Conservation (phyloP, 208 protist species). For the Wallacemonas sp. region DNA sequence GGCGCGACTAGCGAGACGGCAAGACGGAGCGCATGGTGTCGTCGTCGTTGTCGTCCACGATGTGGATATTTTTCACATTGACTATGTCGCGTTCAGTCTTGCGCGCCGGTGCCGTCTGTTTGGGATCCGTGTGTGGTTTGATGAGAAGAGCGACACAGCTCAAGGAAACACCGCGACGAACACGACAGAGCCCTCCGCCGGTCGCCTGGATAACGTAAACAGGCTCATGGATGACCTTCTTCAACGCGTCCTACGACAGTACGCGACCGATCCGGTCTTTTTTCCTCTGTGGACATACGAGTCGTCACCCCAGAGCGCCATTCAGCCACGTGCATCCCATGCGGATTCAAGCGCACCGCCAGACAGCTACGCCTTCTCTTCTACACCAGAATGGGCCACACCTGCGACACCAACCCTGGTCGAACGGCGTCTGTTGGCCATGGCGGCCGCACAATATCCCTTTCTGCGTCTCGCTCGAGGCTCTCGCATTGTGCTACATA, state of each 20-base stretch:
- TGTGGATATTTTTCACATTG: constrained; percentile 58
- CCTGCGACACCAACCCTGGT: constrained; percentile 26
- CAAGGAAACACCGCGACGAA: no score
- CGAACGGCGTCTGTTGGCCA: constrained; percentile 48
- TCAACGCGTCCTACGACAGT: constrained; percentile 23
- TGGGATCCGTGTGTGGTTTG: constrained; percentile 36
- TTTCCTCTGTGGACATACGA: constrained; percentile 60
- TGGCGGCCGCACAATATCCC: constrained; percentile 39
- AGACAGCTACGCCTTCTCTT: constrained; percentile 16
- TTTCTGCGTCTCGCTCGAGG: constrained; percentile 34
- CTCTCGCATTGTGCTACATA: constrained; percentile 26
- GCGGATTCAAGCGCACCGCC: neutral
- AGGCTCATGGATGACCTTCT: constrained; percentile 15
- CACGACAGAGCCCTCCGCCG: no score
- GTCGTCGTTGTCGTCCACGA: constrained; percentile 26
- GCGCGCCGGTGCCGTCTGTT: constrained; percentile 41
- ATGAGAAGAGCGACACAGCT: no score
- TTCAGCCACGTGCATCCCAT: neutral
- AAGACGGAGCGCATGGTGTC: neutral
- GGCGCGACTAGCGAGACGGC: constrained; percentile 4
- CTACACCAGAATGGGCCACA: constrained; percentile 13
- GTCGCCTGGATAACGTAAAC: no score
- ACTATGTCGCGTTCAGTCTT: constrained; percentile 36
- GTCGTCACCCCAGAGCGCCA: neutral
- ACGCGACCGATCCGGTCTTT: constrained; percentile 16